Base-by-base conservation (phyloP, 148 eudicot species). In the Nepenthes gracilis region DNA sequence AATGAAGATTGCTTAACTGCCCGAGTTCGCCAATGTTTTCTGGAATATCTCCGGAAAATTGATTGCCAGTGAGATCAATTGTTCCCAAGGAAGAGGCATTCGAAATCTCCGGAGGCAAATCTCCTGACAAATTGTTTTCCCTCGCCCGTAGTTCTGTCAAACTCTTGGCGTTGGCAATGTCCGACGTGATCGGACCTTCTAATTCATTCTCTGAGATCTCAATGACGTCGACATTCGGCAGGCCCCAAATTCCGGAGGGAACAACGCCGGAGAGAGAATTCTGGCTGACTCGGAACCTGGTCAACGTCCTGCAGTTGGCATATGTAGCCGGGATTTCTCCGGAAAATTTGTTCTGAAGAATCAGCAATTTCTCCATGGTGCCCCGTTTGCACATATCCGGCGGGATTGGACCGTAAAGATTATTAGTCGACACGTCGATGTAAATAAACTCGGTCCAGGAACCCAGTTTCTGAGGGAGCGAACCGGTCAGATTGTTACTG, bases 341-440 rank as follows among this genome's bases (percentile, higher is more conserved):
- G 61, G 70, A 12, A 55, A 84, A 60, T 1, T 33, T 78, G 54
- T 78, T 71, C 1, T 78, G 81, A 5, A 81, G 6, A 1, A 74
- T 67, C 2, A 84, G 58, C 38, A 84, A 49, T 34, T 35, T 49
- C n/a, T 54, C 72, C 94, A 88, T 85, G 15, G 73, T 77, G 48
- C 60, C 12, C 74, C 65, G 1, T 72, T 79, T 86, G 58, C 98
- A 65, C 47, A 79, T 68, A 2, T 54, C 71, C 2, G 95, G 84
- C 13, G 98, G 98, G 2, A 93, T 93, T 0, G 78, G 73, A 33
- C 98, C 96, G 0, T 90, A 61, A n/a, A 93, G 51, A 4, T 53
- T 73, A 74, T 93, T 93, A 68, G 89, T 84, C 23, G 98, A 86
- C 23, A 77, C 83, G 36, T 93, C 98, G 13, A 93, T 88, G 80